Conservation (phyloP, 371 early-diverging fungal genomes). For the Apophysomyces variabilis region DNA sequence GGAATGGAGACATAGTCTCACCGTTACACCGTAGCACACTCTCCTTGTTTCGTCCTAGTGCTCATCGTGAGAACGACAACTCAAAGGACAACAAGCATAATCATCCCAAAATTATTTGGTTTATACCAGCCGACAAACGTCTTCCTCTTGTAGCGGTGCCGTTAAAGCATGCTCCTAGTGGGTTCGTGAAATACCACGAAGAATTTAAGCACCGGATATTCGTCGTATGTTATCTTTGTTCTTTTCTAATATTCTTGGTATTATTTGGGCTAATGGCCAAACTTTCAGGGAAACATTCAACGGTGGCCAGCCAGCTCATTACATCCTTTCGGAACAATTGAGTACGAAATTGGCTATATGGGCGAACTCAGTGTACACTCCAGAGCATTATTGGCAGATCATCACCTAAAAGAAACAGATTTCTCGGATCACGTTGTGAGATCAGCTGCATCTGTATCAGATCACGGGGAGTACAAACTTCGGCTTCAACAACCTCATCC, state of each 20-base stretch:
- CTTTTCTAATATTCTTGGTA: not conserved
- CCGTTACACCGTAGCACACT: constrained; percentile 24
- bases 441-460: constrained; percentile 17
- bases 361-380: constrained; percentile 44
- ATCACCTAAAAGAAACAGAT: constrained; percentile 40
- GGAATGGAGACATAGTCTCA: no score
- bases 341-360: constrained; percentile 45
- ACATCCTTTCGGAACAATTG: constrained; percentile 48
- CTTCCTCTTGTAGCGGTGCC: constrained; percentile 67
- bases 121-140: constrained; percentile 67
- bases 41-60: constrained; percentile 35
- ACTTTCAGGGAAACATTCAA: constrained; percentile 33
- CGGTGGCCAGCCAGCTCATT: constrained; percentile 48
- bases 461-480: constrained; percentile 6
- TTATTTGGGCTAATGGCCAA: no score
- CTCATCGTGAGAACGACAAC: constrained; percentile 20
- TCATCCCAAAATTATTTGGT: constrained; percentile 57
- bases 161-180: constrained; percentile 36
- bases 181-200: constrained; percentile 40
- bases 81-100: constrained; percentile 26
- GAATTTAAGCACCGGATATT: constrained; percentile 43
- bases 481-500: constrained; percentile 25
- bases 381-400: constrained; percentile 38
- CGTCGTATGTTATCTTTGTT: constrained; percentile 25
- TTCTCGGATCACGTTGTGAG: constrained; percentile 31